Percentiles rank a stretch among this genome's conserved stretches.
phyloP scores from a whole-genome alignment of 2,329 filamentous ascomycete genomes.

The Xylariales sp. region DNA sequence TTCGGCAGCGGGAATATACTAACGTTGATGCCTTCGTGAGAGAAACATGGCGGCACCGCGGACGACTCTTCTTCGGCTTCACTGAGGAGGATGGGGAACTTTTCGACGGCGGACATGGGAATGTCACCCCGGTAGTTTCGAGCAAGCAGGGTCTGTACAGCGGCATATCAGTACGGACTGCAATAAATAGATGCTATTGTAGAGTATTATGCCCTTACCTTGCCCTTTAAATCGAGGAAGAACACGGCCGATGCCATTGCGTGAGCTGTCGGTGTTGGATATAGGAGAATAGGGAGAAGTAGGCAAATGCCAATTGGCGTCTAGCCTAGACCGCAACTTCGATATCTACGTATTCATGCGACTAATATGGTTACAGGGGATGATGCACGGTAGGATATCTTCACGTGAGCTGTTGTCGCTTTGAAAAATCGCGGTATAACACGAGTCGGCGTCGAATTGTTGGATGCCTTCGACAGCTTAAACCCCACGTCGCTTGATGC shows the following conservation, averaged over 20 bases:
- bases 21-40: constrained; percentile 97
- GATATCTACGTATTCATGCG: constrained; percentile 35
- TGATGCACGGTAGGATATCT: constrained; percentile 21
- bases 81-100: constrained; percentile 93
- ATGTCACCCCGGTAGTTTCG: constrained; percentile 99
- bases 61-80: constrained; percentile 99
- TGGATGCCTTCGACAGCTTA: constrained; percentile 28
- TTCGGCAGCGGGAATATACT: constrained; percentile 49
- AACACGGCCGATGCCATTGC: constrained; percentile 97
- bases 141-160: constrained; percentile 88
- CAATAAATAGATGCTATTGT: background rate
- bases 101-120: constrained; percentile 98
- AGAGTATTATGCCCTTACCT: constrained; percentile 68
- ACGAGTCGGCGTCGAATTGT: constrained; percentile 9
- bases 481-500: constrained; percentile 40
- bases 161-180: constrained; percentile 23
- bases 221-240: constrained; percentile 99
- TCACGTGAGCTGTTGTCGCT: constrained; percentile 24
- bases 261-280: constrained; percentile 45
- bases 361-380: constrained; percentile 17
- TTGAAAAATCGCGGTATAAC: constrained; percentile 24
- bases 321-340: constrained; percentile 42
- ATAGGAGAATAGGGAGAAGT: constrained; percentile 42
- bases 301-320: constrained; percentile 49
- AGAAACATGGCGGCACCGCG: constrained; percentile 96